Base-by-base conservation (phyloP, 2,329 filamentous ascomycete genomes). In the Fusarium decemcellulare region DNA sequence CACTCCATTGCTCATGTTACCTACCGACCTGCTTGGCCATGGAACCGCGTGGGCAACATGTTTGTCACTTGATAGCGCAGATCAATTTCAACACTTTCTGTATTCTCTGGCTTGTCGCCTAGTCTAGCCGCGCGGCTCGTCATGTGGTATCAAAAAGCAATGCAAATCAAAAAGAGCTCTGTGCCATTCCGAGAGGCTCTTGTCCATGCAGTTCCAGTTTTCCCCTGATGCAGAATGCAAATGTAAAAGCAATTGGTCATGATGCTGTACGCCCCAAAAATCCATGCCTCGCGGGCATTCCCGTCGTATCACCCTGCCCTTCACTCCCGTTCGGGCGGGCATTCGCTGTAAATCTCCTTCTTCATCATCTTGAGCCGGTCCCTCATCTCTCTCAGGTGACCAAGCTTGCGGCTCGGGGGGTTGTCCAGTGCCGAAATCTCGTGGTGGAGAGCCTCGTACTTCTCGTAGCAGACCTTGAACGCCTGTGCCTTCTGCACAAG, bases 401-500 rank as follows among this genome's bases (percentile, higher is more conserved):
- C 79, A 54, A 91, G 76, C 73, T 87, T 85, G 15, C 85, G 81
- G 61, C 84, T 79, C 1, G 84, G 82, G 4, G 88, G 87, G 53
- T 88, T 82, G 39, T 83, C 81, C 67, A 86, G 72, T 7, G 77
- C 82, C 16, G 80, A 78, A 62, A 91, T 83, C 77, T 90, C 85
- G 63, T 83, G 77, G 73, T 91, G 88, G 46, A 91, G 79, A 12
- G 82, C 77, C 73, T 86, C 82, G 74, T 91, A 91, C 63, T 84
- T 84, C 55, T 85, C 81, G 73, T 91, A 91, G 66, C 74, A 86
- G 47, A 77, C 73, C 76, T 88, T 87, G 80, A 90, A 91, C 63
- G 78, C 82, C 64, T 82, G 80, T 16, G 89, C 88, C 70, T 87
- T 83, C 62, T 82, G 77, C 57, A 90, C 76, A 5, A 90, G 77